A percentile compares a stretch with the other conserved stretches of the same genome.
Conservation (phyloP, 1,284 basidiomycete genomes). For the Sphagnurus paluster region DNA sequence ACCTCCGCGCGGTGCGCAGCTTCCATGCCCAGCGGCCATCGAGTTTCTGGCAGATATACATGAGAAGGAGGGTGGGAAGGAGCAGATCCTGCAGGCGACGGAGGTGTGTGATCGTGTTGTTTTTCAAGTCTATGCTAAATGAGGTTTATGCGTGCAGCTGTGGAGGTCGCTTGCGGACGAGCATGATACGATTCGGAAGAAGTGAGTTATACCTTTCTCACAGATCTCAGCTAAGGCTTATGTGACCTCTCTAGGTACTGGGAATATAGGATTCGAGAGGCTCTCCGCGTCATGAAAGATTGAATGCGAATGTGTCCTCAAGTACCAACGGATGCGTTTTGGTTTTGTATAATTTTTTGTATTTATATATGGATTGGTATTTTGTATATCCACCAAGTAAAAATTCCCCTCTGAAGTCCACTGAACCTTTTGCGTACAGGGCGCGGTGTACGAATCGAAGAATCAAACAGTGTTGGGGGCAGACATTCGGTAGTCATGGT, state of each 20-base stretch:
- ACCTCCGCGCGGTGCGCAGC: conserved; percentile 64
- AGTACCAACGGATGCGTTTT: not conserved
- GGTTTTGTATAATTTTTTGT: not conserved
- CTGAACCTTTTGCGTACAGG: too few species aligned
- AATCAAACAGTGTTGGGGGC: too few species aligned
- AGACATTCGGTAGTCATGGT: too few species aligned
- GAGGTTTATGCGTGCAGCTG: conserved; percentile 41
- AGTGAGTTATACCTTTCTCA: conserved; percentile 44
- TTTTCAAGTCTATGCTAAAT: conserved; percentile 4
- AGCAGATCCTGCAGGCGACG: conserved; percentile 47
- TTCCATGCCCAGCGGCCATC: conserved; percentile 77
- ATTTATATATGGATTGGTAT: not conserved
- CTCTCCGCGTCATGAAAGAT: conserved; percentile 17
- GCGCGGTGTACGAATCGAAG: too few species aligned
- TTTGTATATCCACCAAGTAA: too few species aligned
- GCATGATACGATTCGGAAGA: conserved; percentile 78
- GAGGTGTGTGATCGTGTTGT: conserved; percentile 38
- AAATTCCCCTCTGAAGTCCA: too few species aligned
- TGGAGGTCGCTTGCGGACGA: conserved; percentile 73
- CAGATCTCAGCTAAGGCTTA: not conserved
- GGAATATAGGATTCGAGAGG: conserved; percentile 50
- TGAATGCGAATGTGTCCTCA: not conserved
- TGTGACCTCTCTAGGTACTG: conserved; percentile 31
- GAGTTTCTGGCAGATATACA: conserved; percentile 86
- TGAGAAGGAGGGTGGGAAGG: conserved; percentile 51